Base-by-base conservation (phyloP, 768 basidiomycete species). In the Lactarius sp. region DNA sequence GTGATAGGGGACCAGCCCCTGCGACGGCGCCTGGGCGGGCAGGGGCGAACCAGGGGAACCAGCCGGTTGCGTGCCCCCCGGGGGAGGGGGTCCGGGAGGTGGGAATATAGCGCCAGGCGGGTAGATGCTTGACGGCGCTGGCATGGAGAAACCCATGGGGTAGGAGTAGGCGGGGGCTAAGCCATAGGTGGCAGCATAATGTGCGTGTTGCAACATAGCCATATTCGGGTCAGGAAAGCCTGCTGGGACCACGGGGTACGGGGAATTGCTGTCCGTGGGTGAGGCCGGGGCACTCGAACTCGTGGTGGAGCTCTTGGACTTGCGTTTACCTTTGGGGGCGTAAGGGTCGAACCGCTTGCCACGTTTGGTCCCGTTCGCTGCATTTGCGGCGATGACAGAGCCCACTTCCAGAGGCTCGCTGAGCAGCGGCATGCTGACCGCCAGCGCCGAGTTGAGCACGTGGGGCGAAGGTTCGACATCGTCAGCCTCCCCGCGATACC, bases 401-500 rank as follows among this genome's bases (percentile, higher is more conserved):
- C 55, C 67, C 13, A 67, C 66, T 34, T 68, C 67, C 10, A 61
- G 41, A 18, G 67, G 65, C 13, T 68, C 67, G 53, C 41, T 66
- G 20, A 68, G 62, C 0, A 68, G 41, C 56, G 36, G 69, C 69
- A 56, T 70, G 56, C 50, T 64, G 37, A 53, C 62, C 37, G 62
- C 60, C 27, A 61, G 61, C 16, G 66, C 67, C 4, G 66, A 61
- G 51, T 72, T 73, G 22, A 73, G 59, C 6, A 74, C 67, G 13
- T 68, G 70, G 1, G 75, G 74, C 0, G 75, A 75, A 6, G 70
- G 69, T 42, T 76, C 75, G 18, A 72, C 66, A 36, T 92, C 90
- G 72, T 92, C 90, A 31, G 89, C 87, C 70, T 92, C 90, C 51
- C 90, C 90, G 50, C 88, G 82, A 73, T 95, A 97, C 39, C 88